Evolutionary conservation across 106 monocot genomes (phyloP), one percentile per base, ranked within the genome.

Genomic region (Posidonia australis): DNA sequence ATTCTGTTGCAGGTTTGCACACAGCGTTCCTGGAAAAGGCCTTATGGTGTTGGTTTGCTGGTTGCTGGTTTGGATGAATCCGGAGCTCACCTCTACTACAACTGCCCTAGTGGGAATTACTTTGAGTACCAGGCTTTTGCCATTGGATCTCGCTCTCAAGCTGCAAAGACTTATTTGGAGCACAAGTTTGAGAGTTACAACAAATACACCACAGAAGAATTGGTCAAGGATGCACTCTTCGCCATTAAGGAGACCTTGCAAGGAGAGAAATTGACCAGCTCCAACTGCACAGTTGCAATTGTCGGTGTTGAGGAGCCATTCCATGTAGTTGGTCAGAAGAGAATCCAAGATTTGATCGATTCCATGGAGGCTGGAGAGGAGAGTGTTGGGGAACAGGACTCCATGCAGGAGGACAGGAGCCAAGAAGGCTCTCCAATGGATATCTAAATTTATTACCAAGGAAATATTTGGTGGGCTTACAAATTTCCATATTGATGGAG

Each of bases 101-200:
- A 90, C 78, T 90, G 90, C 72, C 96, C 90, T 0, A 96, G 96
- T 13, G 90, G 96, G 2, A 96, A 90, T 77, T 96, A 96, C 57
- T 96, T 96, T 42, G 96, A 96, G 32, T 90, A 84, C 80, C 96
- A 90, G 57, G 90, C 90, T 0, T 90, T 96, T 61, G 96, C 96
- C 0, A 96, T 96, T 14, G 96, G 96, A 25, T 96, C 96, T 49
- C 82, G 87, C 17, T 96, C 87, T 30, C 96, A 96, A 70, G 96
- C 96, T 21, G 90, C 96, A 11, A 96, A 96, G 58, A 96, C 96
- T 17, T 96, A 71, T 48, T 62, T 96, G 59, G 90, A 96, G 42
- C 72, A 87, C 18, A 75, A 70, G 31, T 96, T 80, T 22, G 71
- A 81, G 47, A 27, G 13, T 2, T 90, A 74, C 21, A 42, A 76